Conservation (phyloP, 106 monocot species). For the Dioscorea zingiberensis region DNA sequence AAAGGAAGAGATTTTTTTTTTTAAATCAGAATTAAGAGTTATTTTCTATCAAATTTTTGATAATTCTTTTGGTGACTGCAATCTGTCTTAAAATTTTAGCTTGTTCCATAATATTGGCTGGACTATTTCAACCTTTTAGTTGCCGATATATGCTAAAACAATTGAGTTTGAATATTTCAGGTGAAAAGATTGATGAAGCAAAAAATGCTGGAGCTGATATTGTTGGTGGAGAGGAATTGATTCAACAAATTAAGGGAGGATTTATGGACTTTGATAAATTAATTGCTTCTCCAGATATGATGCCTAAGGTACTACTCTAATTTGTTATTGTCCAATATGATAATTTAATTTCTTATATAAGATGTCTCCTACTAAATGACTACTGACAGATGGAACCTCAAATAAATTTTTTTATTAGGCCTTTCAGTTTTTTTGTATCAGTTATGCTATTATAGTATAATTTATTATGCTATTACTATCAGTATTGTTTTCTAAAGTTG, state of each 20-base stretch:
- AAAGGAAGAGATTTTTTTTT: no score
- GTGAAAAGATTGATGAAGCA: constrained; percentile 91
- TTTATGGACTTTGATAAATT: constrained; percentile 99
- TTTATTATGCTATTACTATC: no score
- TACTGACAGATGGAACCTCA: not conserved
- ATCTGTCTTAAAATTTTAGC: not conserved
- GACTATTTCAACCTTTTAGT: not conserved
- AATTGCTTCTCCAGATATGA: constrained; percentile 99
- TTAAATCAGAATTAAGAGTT: no score
- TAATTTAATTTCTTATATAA: not conserved
- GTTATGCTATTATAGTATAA: no score
- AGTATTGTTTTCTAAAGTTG: no score
- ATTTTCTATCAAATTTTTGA: not conserved
- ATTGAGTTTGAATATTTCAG: constrained; percentile 20
- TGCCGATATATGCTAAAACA: not conserved
- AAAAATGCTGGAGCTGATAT: constrained; percentile 95
- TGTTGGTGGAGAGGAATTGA: constrained; percentile 90
- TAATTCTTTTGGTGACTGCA: not conserved
- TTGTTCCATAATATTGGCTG: not conserved
- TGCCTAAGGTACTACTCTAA: constrained; percentile 70
- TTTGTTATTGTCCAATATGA: not conserved
- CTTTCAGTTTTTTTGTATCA: not conserved
- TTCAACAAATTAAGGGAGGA: constrained; percentile 81
- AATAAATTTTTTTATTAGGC: not conserved
- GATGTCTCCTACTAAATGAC: not conserved